phyloP scores from a whole-genome alignment of 495 filamentous ascomycete species.

The Penicillium canariense region DNA sequence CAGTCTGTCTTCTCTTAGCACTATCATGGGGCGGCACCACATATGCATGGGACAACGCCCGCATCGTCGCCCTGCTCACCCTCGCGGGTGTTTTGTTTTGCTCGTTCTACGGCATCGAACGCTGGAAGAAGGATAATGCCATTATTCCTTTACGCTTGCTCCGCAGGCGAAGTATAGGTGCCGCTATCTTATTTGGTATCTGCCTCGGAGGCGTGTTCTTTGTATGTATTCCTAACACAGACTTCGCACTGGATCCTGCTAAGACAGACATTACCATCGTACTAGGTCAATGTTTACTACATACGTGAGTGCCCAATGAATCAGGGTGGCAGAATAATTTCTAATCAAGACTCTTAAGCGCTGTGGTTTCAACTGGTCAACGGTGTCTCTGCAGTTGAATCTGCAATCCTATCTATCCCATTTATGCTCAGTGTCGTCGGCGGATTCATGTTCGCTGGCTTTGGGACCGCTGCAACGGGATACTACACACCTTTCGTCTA shows the following conservation, averaged over 20 bases:
- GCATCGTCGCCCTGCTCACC: background rate
- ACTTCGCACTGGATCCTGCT: background rate
- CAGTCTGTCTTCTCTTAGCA: conserved; percentile 4
- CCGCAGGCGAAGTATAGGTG: background rate
- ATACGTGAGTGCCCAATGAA: background rate
- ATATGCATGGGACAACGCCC: conserved; percentile 4
- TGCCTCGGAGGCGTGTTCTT: conserved; percentile 5
- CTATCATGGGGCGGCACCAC: conserved; percentile 2
- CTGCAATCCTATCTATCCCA: conserved; percentile 3
- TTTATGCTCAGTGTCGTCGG: conserved; percentile 4
- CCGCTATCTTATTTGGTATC: conserved; percentile 1
- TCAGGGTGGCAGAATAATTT: background rate
- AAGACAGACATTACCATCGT: background rate
- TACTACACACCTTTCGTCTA: conserved; percentile 7
- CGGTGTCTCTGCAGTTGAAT: conserved; percentile 3
- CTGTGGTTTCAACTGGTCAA: conserved; percentile 9
- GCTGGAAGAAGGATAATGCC: conserved; percentile 1
- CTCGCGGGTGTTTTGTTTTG: background rate
- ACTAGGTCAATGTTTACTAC: background rate
- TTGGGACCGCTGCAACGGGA: background rate
- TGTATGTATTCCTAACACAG: background rate
- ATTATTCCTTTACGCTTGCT: conserved; percentile 8
- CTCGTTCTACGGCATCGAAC: background rate
- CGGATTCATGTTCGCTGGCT: conserved; percentile 1
- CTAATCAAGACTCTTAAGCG: background rate